These are phyloP conservation scores for Ophiocordyceps camponoti-leonardi DNA, from an alignment of 2,329 filamentous ascomycete species.

Conservation along the genomic window DNA sequence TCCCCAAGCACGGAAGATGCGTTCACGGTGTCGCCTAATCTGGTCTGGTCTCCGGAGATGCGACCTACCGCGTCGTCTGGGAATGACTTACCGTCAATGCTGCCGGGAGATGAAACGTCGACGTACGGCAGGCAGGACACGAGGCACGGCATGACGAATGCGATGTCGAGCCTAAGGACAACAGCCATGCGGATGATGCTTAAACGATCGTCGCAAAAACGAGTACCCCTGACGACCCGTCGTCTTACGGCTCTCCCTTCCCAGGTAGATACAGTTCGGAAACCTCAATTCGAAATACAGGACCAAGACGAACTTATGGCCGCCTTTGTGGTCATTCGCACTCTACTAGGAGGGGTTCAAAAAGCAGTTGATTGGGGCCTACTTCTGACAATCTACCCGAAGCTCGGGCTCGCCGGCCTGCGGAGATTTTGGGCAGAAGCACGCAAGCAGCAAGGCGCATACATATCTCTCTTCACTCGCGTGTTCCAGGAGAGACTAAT, in stretches of 20 bases:
- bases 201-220: slow-evolving; percentile 7
- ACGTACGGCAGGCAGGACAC: neutral
- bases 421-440: slow-evolving; percentile 36
- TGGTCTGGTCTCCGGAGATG: slow-evolving; percentile 10
- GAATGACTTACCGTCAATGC: neutral
- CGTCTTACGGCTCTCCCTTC: slow-evolving; percentile 10
- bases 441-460: slow-evolving; percentile 30
- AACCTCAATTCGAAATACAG: slow-evolving; percentile 3
- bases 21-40: neutral
- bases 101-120: slow-evolving; percentile 1
- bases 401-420: slow-evolving; percentile 30
- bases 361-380: slow-evolving; percentile 44
- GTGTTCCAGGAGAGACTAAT: slow-evolving; percentile 51
- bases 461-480: slow-evolving; percentile 34
- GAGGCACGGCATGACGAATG: neutral
- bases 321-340: slow-evolving; percentile 39
- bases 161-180: neutral
- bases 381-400: slow-evolving; percentile 36
- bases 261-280: neutral
- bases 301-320: slow-evolving; percentile 25
- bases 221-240: slow-evolving; percentile 12
- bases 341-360: slow-evolving; percentile 42
- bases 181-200: neutral
- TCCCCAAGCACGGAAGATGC: slow-evolving; percentile 2
- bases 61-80: slow-evolving; percentile 8